Base-by-base conservation (phyloP, 192 early-diverging fungal genomes). In the Coemansia asiatica region DNA sequence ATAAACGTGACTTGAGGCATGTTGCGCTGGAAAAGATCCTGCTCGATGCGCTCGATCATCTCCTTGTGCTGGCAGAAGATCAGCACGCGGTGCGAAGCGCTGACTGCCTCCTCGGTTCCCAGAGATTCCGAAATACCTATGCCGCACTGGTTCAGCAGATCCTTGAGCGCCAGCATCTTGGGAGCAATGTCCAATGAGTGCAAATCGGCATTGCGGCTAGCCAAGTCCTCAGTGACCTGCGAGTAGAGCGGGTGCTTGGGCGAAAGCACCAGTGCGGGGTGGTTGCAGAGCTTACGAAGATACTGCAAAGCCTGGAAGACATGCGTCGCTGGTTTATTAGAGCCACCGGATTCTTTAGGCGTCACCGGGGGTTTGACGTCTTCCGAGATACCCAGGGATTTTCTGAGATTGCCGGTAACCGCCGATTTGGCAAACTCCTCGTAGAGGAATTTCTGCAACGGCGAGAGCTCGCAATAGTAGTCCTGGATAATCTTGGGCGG, bases 401-500 rank as follows among this genome's bases (percentile, higher is more conserved):
- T 61, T 12, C 58, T 56, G 16, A 80, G 56, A 10, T 49, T 76
- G 22, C 61, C 73, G 2, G 72, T 54, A 33, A 61, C 71, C 1
- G 76, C 46, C 18, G 90, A 90, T 65, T 89, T 87, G 0, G 91
- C 85, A 84, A 98, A 97, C 71, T 95, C 93, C 59, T 97, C 92
- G 74, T 99, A 99, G 26, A 99, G 77, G 66, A 87, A 81, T 68
- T 89, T 90, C 73, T 97, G 97, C 46, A 98, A 51, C 33, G 94
- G 92, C 58, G 89, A 89, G 16, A 98, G 81, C 67, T 98, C 97
- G 69, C 96, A 97, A 76, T 99, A 96, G 75, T 97, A 95, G 76
- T 98, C 96, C 86, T 98, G 96, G 68, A 98, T 97, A 64, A 99
- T 99, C 84, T 99, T 99, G 44, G 97, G 96, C 56, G 97, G 97